Percentiles rank a stretch among this genome's conserved stretches.
phyloP scores from a whole-genome alignment of 2,329 filamentous ascomycete genomes.

The Colletotrichum noveboracense region DNA sequence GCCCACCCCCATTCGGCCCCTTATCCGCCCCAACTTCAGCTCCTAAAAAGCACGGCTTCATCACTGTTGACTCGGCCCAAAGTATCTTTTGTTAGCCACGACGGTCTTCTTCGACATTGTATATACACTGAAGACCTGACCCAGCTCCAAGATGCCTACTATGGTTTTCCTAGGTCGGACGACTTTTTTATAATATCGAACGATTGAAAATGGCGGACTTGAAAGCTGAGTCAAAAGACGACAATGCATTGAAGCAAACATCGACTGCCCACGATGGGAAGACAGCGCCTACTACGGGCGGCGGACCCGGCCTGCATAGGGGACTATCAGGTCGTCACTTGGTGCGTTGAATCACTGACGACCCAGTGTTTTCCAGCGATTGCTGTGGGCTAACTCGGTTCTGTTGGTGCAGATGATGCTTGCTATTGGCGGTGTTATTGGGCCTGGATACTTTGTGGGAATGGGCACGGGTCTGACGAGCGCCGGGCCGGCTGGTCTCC shows the following conservation, averaged over 20 bases:
- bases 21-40: not conserved
- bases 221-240: not conserved
- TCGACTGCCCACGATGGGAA: not conserved
- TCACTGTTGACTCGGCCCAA: not conserved
- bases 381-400: not conserved
- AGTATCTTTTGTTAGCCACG: not conserved
- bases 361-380: not conserved
- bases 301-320: not conserved
- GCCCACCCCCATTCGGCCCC: not conserved
- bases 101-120: not conserved
- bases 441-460: constrained; percentile 67
- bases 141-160: not conserved
- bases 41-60: not conserved
- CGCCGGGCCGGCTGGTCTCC: constrained; percentile 63
- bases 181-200: not conserved
- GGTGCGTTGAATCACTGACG: not conserved
- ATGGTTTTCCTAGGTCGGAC: not conserved
- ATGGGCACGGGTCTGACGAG: constrained; percentile 65
- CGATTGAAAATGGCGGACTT: not conserved
- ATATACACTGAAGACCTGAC: not conserved
- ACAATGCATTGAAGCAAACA: not conserved
- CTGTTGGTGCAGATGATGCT: constrained; percentile 65
- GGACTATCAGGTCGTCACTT: not conserved
- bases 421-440: constrained; percentile 64
- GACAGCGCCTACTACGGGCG: not conserved